A percentile compares a stretch with the other conserved stretches of the same genome.
Conservation (phyloP, 1,139 yeast genomes). For the Candida sanyaensis region DNA sequence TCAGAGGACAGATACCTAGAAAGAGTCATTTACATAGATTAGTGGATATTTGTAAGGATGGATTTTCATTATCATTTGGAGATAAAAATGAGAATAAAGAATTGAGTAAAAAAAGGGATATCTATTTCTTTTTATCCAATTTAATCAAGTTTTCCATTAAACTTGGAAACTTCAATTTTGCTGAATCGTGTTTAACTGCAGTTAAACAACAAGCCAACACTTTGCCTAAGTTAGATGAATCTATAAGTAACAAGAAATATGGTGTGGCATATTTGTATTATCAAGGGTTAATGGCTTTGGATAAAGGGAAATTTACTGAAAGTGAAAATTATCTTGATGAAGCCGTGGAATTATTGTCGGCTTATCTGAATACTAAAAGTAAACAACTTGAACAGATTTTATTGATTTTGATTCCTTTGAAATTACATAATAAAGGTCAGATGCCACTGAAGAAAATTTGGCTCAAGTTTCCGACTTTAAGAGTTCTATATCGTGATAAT, state of each 20-base stretch:
- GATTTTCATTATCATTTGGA: constrained; percentile 76
- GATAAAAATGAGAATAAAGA: constrained; percentile 63
- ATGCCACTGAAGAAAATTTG: constrained; percentile 46
- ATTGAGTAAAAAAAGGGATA: constrained; percentile 61
- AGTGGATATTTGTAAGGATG: constrained; percentile 68
- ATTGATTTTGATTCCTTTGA: constrained; percentile 56
- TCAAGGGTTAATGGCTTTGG: constrained; percentile 61
- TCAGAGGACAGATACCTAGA: constrained; percentile 13
- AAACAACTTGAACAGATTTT: constrained; percentile 43
- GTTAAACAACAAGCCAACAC: constrained; percentile 52
- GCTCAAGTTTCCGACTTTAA: constrained; percentile 45
- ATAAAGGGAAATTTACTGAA: constrained; percentile 57
- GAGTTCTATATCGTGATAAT: constrained; percentile 44
- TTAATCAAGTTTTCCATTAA: constrained; percentile 73
- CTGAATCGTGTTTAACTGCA: constrained; percentile 78
- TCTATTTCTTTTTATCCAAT: constrained; percentile 73
- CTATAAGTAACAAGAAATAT: constrained; percentile 48
- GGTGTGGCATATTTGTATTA: constrained; percentile 65
- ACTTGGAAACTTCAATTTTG: constrained; percentile 71
- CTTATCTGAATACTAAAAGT: constrained; percentile 17
- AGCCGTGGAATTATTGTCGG: constrained; percentile 43
- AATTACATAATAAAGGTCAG: constrained; percentile 42
- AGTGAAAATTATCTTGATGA: constrained; percentile 51
- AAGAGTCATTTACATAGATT: constrained; percentile 48
- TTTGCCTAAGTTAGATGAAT: constrained; percentile 53